Base-by-base conservation (phyloP, 2,329 filamentous ascomycete genomes). In the Fusarium goolgardi region DNA sequence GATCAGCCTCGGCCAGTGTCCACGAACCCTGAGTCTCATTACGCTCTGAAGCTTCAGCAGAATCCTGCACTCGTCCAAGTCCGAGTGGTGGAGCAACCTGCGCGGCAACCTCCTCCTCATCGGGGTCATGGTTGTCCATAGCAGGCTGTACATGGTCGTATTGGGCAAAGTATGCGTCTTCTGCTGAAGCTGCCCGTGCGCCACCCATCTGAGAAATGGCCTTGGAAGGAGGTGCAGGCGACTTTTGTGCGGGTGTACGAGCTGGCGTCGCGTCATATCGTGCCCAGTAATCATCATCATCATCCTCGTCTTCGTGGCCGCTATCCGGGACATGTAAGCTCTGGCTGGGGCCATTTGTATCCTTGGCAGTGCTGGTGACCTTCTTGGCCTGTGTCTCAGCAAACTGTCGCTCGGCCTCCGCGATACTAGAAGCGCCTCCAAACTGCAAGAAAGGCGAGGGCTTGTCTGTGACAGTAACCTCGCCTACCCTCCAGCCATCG, bases 271-370 rank as follows among this genome's bases (percentile, higher is more conserved):
- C 86, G 75, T 93, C 91, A 76, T 95, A 94, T 63, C 88, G 86
- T 32, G 88, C 90, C 92, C 92, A 95, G 77, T 95, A 95, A 71
- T 89, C 90, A 68, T 92, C 91, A 64, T 93, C 90, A 32, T 91
- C 90, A 23, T 91, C 88, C 1, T 89, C 86, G 1, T 84, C 80
- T 1, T 75, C 73, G 13, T 64, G 60, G 3, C 55, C 49, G 20
- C 32, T 55, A 16, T 69, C 34, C 21, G 64, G 55, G 41, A 64
- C 59, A 23, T 74, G 55, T 10, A 70, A 35, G 15, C 47, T 54
- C 21, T 67, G 55, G 43, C 51, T 64, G 39, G 47, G 52, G 35
- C 51, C 67, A 32, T 50, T 65, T 23, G 60, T 27, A 41, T 49
- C 39, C 37, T 71, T 68, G 61, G 58, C n/a, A 32, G 62, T 66